Evolutionary conservation across 495 filamentous ascomycete species (phyloP), one percentile per base, ranked within the genome.

Genomic region (Sphaerosporella brunnea): DNA sequence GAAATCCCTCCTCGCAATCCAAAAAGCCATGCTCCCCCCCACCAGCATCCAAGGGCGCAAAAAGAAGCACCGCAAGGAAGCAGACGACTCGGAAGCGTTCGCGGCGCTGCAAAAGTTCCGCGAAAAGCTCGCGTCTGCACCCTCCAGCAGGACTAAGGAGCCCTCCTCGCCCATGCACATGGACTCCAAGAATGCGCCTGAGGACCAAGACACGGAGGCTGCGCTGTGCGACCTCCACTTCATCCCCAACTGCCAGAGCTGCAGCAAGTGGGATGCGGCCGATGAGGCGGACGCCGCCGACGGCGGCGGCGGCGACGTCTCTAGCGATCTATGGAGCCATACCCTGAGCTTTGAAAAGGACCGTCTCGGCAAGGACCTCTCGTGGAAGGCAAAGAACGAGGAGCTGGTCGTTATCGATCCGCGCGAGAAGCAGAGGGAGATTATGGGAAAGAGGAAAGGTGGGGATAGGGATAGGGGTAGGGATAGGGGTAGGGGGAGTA

Each of bases 341-440:
- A 67, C 72, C 8, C 65, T 97, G 26, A 84, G 67, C 10, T 96
- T 95, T 65, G 78, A 78, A 15, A 88, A 86, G 51, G 92, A 97
- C 60, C 79, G 78, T 48, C 63, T 93, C 2, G 90, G 92, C 26
- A 96, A 96, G 59, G 85, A 94, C 62, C 62, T 94, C 46, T 82
- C 74, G 28, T 95, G 86, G 72, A 84, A 87, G 63, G 77, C 78
- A 65, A 80, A 83, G 58, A 84, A 85, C 38, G 80, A 82, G 50
- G 85, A 93, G 56, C 64, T 97, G 39, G 80, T 93, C 49, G 85
- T 96, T 1, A 93, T 96, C 65, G 92, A 97, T 66, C 92, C 92
- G 1, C 67, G 82, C 45, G 86, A 88, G 65, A 87, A 81, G 55
- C 78, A 80, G 45, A 76, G 73, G 63, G 80, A 82, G 34, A 66